These are phyloP conservation scores for Avicennia marina DNA, from an alignment of 257 asterid species.

Conservation along the genomic window DNA sequence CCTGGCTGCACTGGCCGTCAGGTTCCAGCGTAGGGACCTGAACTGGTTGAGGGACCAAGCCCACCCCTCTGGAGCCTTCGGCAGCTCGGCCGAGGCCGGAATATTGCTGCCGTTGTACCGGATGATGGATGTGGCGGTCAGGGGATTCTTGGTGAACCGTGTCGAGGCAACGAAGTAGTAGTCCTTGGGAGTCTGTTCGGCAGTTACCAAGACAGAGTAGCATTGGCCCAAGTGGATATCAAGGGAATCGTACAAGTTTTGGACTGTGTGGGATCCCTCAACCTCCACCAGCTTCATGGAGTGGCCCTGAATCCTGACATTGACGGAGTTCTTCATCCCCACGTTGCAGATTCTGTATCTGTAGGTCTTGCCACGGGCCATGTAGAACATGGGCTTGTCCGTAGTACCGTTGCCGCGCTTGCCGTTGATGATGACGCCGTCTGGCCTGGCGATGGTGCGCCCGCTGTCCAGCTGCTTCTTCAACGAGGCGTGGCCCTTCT, in stretches of 20 bases:
- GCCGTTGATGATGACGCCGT: conserved; percentile 52
- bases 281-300: conserved; percentile 51
- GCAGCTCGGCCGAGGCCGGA: conserved; percentile 41
- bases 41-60: conserved; percentile 62
- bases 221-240: conserved; percentile 66
- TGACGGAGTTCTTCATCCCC: conserved; percentile 51
- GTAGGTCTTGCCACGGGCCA: conserved; percentile 45
- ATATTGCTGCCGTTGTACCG: conserved; percentile 33
- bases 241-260: conserved; percentile 44
- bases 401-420: conserved; percentile 27
- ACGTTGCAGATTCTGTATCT: conserved; percentile 53
- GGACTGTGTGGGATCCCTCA: conserved; percentile 60
- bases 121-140: conserved; percentile 35
- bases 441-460: conserved; percentile 32
- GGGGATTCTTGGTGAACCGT: conserved; percentile 30
- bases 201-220: conserved; percentile 44
- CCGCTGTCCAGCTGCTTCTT: conserved; percentile 39
- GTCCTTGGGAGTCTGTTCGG: conserved; percentile 45
- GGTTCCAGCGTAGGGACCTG: conserved; percentile 54
- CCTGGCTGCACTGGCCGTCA: conserved; percentile 70
- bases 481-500: conserved; percentile 33
- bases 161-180: conserved; percentile 57
- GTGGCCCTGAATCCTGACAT: conserved; percentile 52
- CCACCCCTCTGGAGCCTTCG: conserved; percentile 37
- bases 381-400: conserved; percentile 38